A percentile compares a stretch with the other conserved stretches of the same genome.
Evolutionary conservation across 2,329 filamentous ascomycete species (phyloP).

Genomic region (Ophiostoma quercus): DNA sequence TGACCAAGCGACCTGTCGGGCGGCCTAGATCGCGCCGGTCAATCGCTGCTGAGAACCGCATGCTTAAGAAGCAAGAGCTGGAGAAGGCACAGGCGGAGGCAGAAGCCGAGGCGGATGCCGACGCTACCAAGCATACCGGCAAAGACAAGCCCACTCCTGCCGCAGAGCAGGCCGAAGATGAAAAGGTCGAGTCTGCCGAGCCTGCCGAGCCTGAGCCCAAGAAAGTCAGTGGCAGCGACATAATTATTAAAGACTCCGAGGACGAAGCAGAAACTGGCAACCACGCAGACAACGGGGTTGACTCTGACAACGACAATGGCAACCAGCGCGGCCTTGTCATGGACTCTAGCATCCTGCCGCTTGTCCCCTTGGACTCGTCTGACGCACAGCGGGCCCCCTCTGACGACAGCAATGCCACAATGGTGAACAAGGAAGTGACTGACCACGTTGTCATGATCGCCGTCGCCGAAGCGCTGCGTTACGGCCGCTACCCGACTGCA

Average conservation of each 20-base stretch:
- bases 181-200: not conserved
- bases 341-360: slow-evolving; percentile 4
- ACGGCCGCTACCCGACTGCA: slow-evolving; percentile 56
- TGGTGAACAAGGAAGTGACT: slow-evolving; percentile 41
- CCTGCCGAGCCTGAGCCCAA: not conserved
- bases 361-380: not conserved
- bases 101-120: not conserved
- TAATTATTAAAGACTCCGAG: slow-evolving; percentile 10
- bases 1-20: slow-evolving; percentile 23
- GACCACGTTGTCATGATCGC: slow-evolving; percentile 52
- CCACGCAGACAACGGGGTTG: slow-evolving; percentile 6
- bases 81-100: not conserved
- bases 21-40: slow-evolving; percentile 23
- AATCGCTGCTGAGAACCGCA: slow-evolving; percentile 21
- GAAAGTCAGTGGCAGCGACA: slow-evolving; percentile 8
- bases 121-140: not conserved
- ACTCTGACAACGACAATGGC: slow-evolving; percentile 2
- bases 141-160: not conserved
- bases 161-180: not conserved
- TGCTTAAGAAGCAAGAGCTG: slow-evolving; percentile 23
- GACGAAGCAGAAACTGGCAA: slow-evolving; percentile 12
- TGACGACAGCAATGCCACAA: slow-evolving; percentile 28
- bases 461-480: slow-evolving; percentile 54
- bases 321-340: slow-evolving; percentile 10
- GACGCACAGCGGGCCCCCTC: slow-evolving; percentile 21